Base-by-base conservation (phyloP, 495 filamentous ascomycete genomes). In the Hypoxylon crocopeplum region DNA sequence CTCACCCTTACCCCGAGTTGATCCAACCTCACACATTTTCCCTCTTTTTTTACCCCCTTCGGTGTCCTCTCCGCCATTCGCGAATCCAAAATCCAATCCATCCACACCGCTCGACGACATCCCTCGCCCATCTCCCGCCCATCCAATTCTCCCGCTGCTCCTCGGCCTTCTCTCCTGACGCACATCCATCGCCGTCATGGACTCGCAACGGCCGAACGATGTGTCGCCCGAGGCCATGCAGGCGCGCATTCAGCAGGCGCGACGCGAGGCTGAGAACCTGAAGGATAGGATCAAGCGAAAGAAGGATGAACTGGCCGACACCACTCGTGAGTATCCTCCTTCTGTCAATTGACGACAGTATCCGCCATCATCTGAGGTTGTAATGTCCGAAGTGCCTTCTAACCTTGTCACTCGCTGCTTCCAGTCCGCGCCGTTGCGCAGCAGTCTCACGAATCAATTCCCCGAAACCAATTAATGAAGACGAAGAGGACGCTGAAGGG, bases 241-340 rank as follows among this genome's bases (percentile, higher is more conserved):
- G 73, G 75, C 79, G 71, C 91, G 89, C 80, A 98, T 98, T 72
- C 92, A 95, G 72, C 89, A 93, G 63, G 94, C 94, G 70, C 86
- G 94, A 79, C 91, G 94, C 80, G 94, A 98, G 82, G 94, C 94
- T 61, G 94, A 98, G 81, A 92, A 88, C 32, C 79, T 98, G 61
- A 98, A 98, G 84, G 94, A 98, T 74, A 87, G 90, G 78, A 98
- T 98, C 84, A 98, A 95, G 87, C 86, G 92, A 79, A 94, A 94
- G 84, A 98, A 97, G 88, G 94, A 98, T 85, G 94, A 98, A 76
- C 82, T 98, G 63, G 95, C 93, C 69, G 94, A 98, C 77, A 93
- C 92, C 59, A 93, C 93, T 66, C 86, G 94, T 98, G 84, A 85
- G 93, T 86, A 41, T 44, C 48, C 40, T 20, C 33, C 34, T 8